Percentiles rank a stretch among this genome's conserved stretches.
Evolutionary conservation across 139 green algal species (phyloP).

Genomic region (Raphidocelis subcapitata): DNA sequence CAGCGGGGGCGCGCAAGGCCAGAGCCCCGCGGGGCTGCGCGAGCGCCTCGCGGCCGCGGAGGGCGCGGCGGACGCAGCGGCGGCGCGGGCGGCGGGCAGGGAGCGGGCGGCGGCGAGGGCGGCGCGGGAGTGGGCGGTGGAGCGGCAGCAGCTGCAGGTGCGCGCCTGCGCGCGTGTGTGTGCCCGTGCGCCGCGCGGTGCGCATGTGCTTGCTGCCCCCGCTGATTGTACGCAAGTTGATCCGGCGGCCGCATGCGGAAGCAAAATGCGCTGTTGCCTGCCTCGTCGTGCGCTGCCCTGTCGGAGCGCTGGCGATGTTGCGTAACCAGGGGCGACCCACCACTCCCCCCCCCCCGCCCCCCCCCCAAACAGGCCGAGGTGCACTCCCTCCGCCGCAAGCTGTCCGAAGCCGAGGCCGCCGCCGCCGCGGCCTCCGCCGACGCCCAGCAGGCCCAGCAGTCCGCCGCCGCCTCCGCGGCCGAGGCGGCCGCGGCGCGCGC

Average conservation of each 20-base stretch:
- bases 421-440: slow-evolving; percentile 9
- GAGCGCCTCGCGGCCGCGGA: slow-evolving; percentile 35
- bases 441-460: slow-evolving; percentile 13
- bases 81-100: slow-evolving; percentile 34
- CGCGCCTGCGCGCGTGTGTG: too few relatives aligned
- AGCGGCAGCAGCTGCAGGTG: slow-evolving; percentile 41
- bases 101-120: slow-evolving; percentile 30
- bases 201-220: too few relatives aligned
- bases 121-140: slow-evolving; percentile 38
- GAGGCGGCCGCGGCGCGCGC: slow-evolving; percentile 26
- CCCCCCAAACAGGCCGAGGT: slow-evolving; percentile 31
- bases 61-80: slow-evolving; percentile 46
- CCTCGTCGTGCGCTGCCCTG: too few relatives aligned
- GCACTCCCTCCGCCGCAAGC: slow-evolving; percentile 12
- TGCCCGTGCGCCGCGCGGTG: too few relatives aligned
- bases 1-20: too few relatives aligned
- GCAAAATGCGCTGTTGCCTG: too few relatives aligned
- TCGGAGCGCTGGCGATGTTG: too few relatives aligned
- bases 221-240: too few relatives aligned
- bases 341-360: too few relatives aligned
- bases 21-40: neutral
- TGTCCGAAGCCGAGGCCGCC: slow-evolving; percentile 24
- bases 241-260: too few relatives aligned
- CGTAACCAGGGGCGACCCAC: too few relatives aligned
- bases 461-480: slow-evolving; percentile 10